Evolutionary conservation across 805 yeast species (phyloP).

Genomic region (Saturnispora quitensis): DNA sequence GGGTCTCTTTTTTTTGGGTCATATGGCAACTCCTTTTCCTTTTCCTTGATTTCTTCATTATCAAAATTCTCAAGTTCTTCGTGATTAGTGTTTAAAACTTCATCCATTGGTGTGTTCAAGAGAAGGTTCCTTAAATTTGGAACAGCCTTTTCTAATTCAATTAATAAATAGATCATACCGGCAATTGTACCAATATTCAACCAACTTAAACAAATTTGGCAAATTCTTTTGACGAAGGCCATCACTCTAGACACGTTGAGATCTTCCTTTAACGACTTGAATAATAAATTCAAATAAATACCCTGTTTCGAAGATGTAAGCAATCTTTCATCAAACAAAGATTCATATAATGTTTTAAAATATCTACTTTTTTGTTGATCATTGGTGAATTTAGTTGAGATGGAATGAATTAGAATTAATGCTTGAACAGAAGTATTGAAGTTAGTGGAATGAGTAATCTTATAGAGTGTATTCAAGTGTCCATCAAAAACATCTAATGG

Average conservation of each 20-base stretch:
- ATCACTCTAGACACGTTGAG: constrained; percentile 52
- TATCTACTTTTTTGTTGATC: constrained; percentile 46
- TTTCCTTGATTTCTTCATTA: constrained; percentile 15
- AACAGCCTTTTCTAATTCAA: constrained; percentile 52
- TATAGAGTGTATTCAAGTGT: constrained; percentile 78
- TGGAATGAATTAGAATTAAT: constrained; percentile 72
- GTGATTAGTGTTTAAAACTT: constrained; percentile 38
- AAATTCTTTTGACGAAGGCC: constrained; percentile 85
- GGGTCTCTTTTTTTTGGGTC: constrained; percentile 92
- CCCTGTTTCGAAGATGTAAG: constrained; percentile 87
- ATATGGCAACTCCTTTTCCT: constrained; percentile 31
- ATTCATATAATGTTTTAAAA: constrained; percentile 83
- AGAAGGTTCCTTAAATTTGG: constrained; percentile 64
- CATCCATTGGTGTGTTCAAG: constrained; percentile 43
- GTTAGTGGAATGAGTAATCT: constrained; percentile 88
- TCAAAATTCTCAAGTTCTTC: constrained; percentile 30
- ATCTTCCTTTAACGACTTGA: constrained; percentile 75
- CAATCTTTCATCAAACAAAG: constrained; percentile 75
- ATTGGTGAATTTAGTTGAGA: constrained; percentile 44
- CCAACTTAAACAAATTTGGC: constrained; percentile 83
- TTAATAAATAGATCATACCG: constrained; percentile 69
- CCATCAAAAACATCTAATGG: constrained; percentile 59
- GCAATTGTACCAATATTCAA: constrained; percentile 77
- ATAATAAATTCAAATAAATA: constrained; percentile 77
- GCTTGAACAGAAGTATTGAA: constrained; percentile 94